Percentiles rank a stretch among this genome's conserved stretches.
phyloP scores from a whole-genome alignment of 805 yeast genomes.

The Metschnikowia proteae region DNA sequence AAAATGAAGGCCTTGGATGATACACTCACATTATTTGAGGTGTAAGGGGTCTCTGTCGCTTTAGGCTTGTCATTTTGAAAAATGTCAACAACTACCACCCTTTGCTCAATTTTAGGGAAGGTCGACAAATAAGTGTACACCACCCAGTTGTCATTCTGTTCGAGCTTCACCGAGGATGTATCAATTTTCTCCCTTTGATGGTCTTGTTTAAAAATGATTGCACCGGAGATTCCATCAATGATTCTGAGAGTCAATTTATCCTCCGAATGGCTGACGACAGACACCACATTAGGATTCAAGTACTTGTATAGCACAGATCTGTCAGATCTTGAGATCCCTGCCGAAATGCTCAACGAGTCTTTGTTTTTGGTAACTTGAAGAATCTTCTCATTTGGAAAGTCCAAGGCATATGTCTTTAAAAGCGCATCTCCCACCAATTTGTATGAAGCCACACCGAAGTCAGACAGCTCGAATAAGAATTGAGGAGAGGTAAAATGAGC shows the following conservation, averaged over 20 bases:
- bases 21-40: conserved; percentile 43
- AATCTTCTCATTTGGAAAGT: conserved; percentile 15
- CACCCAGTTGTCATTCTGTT: conserved; percentile 82
- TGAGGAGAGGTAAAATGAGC: conserved; percentile 6
- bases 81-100: conserved; percentile 70
- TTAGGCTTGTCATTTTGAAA: conserved; percentile 56
- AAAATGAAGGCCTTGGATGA: conserved; percentile 54
- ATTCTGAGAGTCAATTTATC: conserved; percentile 45
- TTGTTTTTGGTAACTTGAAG: conserved; percentile 22
- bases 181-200: conserved; percentile 38
- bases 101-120: conserved; percentile 46
- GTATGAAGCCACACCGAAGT: conserved; percentile 21
- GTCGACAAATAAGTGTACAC: conserved; percentile 59
- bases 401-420: conserved; percentile 30
- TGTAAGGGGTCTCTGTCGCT: conserved; percentile 33
- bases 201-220: conserved; percentile 43
- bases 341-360: conserved; percentile 37
- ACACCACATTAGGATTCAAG: conserved; percentile 63
- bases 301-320: conserved; percentile 80
- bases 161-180: conserved; percentile 43
- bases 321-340: conserved; percentile 67
- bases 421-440: conserved; percentile 16
- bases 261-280: conserved; percentile 40
- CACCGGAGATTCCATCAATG: conserved; percentile 70
- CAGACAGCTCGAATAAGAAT: conserved; percentile 15